phyloP scores from a whole-genome alignment of 164 flowering plant genomes.

The Tetracentron sinense region DNA sequence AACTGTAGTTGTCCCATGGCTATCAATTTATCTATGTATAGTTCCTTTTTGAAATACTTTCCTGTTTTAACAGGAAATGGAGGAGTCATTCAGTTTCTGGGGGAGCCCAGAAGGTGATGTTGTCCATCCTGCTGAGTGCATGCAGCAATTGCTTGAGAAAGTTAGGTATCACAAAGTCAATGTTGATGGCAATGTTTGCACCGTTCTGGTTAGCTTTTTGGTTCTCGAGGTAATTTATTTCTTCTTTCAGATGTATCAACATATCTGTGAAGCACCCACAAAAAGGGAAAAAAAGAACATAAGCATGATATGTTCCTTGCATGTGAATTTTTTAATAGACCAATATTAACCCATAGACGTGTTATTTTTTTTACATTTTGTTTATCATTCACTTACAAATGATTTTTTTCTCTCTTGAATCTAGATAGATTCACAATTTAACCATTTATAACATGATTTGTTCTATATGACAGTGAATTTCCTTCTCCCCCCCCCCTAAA shows the following conservation, averaged over 20 bases:
- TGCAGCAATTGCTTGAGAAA: conserved; percentile 80
- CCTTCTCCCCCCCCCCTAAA: too few species aligned
- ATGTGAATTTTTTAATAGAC: background rate
- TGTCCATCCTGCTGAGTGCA: conserved; percentile 82
- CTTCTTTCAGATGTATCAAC: background rate
- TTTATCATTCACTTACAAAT: too few species aligned
- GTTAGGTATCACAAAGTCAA: conserved; percentile 83
- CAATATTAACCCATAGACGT: too few species aligned
- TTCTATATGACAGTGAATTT: too few species aligned
- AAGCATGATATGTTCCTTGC: too few species aligned
- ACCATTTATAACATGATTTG: too few species aligned
- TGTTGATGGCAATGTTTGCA: conserved; percentile 84
- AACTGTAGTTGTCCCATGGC: background rate
- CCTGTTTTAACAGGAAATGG: conserved; percentile 49
- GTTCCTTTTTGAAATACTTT: background rate
- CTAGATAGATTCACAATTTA: too few species aligned
- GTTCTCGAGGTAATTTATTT: conserved; percentile 73
- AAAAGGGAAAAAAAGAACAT: too few species aligned
- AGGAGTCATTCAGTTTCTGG: conserved; percentile 51
- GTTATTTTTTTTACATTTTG: too few species aligned
- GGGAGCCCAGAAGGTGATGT: conserved; percentile 44
- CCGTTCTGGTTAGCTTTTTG: conserved; percentile 85
- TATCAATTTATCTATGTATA: background rate
- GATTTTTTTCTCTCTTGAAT: too few species aligned
- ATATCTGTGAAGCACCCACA: background rate